These are phyloP conservation scores for Loxodes magnus DNA, from an alignment of 73 alveolate species.

Conservation along the genomic window DNA sequence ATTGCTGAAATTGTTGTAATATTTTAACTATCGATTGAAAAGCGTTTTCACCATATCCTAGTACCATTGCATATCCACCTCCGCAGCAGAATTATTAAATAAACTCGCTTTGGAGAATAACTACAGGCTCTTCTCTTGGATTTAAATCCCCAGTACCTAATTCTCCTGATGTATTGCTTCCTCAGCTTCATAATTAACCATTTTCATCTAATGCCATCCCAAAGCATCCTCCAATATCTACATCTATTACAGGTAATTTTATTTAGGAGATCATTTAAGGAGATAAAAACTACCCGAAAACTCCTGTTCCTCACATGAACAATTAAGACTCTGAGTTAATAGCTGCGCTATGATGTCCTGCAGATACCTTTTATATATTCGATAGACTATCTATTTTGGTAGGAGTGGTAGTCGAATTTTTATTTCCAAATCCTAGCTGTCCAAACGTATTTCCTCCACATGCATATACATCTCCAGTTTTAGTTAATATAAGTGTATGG, in stretches of 20 bases:
- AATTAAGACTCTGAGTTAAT: slow-evolving; percentile 15
- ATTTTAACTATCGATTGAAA: not conserved
- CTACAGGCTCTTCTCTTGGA: slow-evolving; percentile 10
- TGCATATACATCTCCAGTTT: slow-evolving; percentile 10
- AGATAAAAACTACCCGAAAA: slow-evolving; percentile 33
- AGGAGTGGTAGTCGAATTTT: not conserved
- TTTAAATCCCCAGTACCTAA: slow-evolving; percentile 19
- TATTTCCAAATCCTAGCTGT: slow-evolving; percentile 16
- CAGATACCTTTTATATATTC: not conserved
- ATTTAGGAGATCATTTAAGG: slow-evolving; percentile 43
- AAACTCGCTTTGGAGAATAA: not conserved
- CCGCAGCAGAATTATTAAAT: slow-evolving; percentile 1
- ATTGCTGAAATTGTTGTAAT: not conserved
- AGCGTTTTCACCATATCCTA: slow-evolving; percentile 6
- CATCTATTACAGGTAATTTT: not conserved
- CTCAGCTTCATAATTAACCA: slow-evolving; percentile 10
- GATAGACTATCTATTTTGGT: slow-evolving; percentile 7
- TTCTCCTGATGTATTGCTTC: slow-evolving; percentile 18
- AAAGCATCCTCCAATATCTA: slow-evolving; percentile 14
- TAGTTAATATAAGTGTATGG: not conserved
- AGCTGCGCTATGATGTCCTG: slow-evolving; percentile 29
- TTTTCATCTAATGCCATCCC: slow-evolving; percentile 16
- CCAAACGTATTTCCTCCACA: slow-evolving; percentile 19
- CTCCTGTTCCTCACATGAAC: slow-evolving; percentile 45
- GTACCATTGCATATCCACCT: slow-evolving; percentile 3